Evolutionary conservation across 208 protist genomes (phyloP), one percentile per base, ranked within the genome.

Genomic region (Acanthamoeba sp.): DNA sequence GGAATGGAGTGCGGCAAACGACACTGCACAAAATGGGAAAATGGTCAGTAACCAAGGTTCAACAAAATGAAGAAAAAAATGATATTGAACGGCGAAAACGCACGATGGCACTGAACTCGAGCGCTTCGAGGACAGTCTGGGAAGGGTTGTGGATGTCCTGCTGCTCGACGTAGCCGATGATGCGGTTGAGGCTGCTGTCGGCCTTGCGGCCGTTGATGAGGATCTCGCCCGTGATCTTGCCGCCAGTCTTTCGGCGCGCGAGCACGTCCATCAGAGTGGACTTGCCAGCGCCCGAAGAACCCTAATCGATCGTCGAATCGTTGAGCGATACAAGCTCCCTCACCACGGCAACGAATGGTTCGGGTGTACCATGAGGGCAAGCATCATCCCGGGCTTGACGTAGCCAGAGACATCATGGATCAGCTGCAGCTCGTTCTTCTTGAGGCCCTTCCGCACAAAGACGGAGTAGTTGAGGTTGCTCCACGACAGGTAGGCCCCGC

Each of bases 361-460:
- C n/a, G n/a, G n/a, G 34, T 40, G 6, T 40, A 84, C 73, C 95
- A 95, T 96, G 7, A 96, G 59, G 29, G 95, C 95, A 1, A 96
- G 38, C 24, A 95, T 66, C 95, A 96, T 96, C 59, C 95, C 95
- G 45, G 95, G 95, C 45, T 96, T 96, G 34, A 96, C 95, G 38
- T 96, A 96, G 76, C 95, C 95, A 36, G 91, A 94, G 32, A 96
- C 93, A 36, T 89, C 91, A 24, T 93, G 71, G 3, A 96, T 36
- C 9, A 96, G 57, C 29, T 87, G 80, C 14, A 96, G 64, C 66
- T 84, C 42, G 29, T 62, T 94, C 27, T 84, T 93, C 34, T 94
- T 96, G 3, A 93, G 36, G 38, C 93, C 71, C 14, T 95, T 95
- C 10, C 73, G 62, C 6, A 94, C 29, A 38, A 91, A 85, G 1